Percentiles rank a stretch among this genome's conserved stretches.
Conservation (phyloP, 192 early-diverging fungal species). For the Entomortierella chlamydospora region DNA sequence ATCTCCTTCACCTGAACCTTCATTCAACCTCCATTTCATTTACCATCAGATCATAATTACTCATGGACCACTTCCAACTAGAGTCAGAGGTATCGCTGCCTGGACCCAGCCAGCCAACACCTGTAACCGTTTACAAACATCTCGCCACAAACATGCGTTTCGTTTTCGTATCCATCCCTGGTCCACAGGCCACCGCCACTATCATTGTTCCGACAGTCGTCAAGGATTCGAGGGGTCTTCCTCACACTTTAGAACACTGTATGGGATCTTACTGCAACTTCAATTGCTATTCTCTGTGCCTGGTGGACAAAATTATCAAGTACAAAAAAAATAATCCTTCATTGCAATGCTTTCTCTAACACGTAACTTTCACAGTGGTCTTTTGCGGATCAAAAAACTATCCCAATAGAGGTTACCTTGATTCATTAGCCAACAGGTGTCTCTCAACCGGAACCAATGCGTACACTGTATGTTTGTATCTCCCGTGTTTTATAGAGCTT, state of each 20-base stretch:
- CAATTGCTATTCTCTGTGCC: neutral
- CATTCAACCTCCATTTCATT: too few relatives aligned
- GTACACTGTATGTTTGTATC: constrained; percentile 61
- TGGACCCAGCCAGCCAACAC: constrained; percentile 49
- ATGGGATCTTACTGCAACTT: neutral
- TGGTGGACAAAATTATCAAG: neutral
- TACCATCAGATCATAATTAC: too few relatives aligned
- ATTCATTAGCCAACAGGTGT: constrained; percentile 77
- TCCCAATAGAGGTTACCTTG: constrained; percentile 78
- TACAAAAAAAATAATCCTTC: neutral
- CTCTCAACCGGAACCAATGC: constrained; percentile 84
- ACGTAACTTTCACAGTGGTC: constrained; percentile 63
- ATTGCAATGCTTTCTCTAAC: neutral
- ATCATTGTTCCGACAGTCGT: constrained; percentile 82
- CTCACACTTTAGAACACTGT: constrained; percentile 85
- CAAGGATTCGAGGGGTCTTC: constrained; percentile 75
- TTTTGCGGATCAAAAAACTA: constrained; percentile 83
- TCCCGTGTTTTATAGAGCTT: too few relatives aligned
- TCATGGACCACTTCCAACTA: constrained; percentile 45
- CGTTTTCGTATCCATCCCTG: constrained; percentile 70
- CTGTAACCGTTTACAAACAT: constrained; percentile 63
- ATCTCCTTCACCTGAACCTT: neutral
- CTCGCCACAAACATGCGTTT: constrained; percentile 62
- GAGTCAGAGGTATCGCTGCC: constrained; percentile 49
- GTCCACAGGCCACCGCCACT: constrained; percentile 73